Evolutionary conservation across 106 monocot genomes (phyloP).

Genomic region (Allium cepa): DNA sequence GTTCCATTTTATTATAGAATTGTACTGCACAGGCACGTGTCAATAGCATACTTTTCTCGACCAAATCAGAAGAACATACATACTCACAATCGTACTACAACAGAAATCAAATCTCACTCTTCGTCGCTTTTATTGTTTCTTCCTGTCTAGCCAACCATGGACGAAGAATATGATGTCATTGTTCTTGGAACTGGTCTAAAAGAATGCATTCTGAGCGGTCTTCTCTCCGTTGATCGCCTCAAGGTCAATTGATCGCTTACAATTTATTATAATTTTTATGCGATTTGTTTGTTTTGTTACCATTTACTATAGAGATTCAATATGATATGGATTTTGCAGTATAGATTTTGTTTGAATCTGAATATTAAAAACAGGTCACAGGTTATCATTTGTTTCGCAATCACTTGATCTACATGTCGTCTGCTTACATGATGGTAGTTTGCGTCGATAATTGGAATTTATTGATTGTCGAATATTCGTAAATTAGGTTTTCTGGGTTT

Average conservation of each 20-base stretch:
- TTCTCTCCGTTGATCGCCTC: slow-evolving; percentile 84
- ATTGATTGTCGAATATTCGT: no score
- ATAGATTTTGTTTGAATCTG: neutral
- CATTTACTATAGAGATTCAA: neutral
- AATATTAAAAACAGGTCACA: neutral
- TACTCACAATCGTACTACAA: no score
- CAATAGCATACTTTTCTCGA: no score
- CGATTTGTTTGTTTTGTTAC: neutral
- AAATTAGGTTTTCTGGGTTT: no score
- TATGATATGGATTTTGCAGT: neutral
- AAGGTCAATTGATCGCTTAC: slow-evolving; percentile 33
- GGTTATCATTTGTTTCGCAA: neutral
- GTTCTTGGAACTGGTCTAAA: slow-evolving; percentile 80
- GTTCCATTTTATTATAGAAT: no score
- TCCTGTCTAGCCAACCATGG: slow-evolving; percentile 31
- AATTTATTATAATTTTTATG: neutral
- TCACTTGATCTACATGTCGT: slow-evolving; percentile 1
- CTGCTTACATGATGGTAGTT: no score
- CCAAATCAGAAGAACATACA: no score
- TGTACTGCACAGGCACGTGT: no score
- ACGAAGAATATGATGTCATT: slow-evolving; percentile 75
- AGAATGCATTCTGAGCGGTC: slow-evolving; percentile 83
- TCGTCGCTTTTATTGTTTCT: neutral
- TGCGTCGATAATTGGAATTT: no score
- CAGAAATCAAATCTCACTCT: no score